Base-by-base conservation (phyloP, 2,329 filamentous ascomycete genomes). In the Penicillium sp. region DNA sequence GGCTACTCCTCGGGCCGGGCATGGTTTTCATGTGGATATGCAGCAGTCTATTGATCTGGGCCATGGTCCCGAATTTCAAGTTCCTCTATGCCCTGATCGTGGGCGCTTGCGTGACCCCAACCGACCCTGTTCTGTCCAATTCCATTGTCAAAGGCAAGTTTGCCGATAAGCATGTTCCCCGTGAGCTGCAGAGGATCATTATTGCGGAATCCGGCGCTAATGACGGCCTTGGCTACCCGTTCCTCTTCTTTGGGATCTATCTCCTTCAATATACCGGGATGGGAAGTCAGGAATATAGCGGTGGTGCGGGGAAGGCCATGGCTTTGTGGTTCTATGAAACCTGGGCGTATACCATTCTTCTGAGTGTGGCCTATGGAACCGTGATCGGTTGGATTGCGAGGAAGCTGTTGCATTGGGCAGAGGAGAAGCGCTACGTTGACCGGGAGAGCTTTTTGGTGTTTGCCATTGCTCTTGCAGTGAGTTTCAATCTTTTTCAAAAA, bases 141-240 rank as follows among this genome's bases (percentile, higher is more conserved):
- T 89, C 89, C 2, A 96, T 96, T 53, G 90, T 96, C 42, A 96
- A 96, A 76, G 91, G 91, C 30, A 92, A 90, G 64, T 97, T 96
- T 68, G 92, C 92, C 1, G 91, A 96, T 66, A 88, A 91, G 65
- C 94, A 96, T 68, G 87, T 96, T 16, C 91, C 92, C 0, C 86
- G 85, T 53, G 83, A 87, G 27, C 76, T 97, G 45, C 91, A 96
- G 75, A 85, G 88, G 60, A 90, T 91, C 62, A 89, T 91, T 66
- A 82, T 89, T 45, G 87, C 85, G 32, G 91, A 97, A 74, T 91
- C 89, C 0, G 92, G 91, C 1, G 89, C 90, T 1, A 96, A 96
- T 66, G 91, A 96, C 73, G 91, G 92, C 0, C 79, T 93, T 34
- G 91, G 91, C 0, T 96, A 96, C 64, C 91, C 91, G 0, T 96